phyloP scores from a whole-genome alignment of 2,329 filamentous ascomycete genomes.

The Tolypocladium endophyticum region DNA sequence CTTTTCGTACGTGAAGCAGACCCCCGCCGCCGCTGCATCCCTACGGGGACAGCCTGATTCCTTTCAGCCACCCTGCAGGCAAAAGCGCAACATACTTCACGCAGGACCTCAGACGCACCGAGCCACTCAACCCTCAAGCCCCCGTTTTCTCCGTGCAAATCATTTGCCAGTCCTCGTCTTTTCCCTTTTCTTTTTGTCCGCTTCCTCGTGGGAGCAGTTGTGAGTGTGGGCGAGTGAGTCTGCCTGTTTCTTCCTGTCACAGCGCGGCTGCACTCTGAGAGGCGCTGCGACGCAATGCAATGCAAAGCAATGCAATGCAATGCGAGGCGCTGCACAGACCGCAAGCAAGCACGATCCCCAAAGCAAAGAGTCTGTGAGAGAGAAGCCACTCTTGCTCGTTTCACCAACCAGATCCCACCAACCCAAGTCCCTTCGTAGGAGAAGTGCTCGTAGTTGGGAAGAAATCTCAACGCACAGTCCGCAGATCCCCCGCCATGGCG shows the following conservation, averaged over 20 bases:
- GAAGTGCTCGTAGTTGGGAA: not conserved
- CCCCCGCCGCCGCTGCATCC: not conserved
- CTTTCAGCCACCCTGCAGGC: not conserved
- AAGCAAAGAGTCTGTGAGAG: not conserved
- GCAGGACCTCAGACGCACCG: too few species aligned
- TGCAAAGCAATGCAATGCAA: not conserved
- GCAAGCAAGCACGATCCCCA: not conserved
- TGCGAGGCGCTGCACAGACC: not conserved
- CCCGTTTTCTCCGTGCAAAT: not conserved
- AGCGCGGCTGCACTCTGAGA: not conserved
- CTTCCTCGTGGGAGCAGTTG: not conserved
- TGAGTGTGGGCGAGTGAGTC: not conserved
- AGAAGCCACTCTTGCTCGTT: not conserved
- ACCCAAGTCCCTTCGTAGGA: not conserved
- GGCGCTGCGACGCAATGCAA: not conserved
- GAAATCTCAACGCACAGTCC: not conserved
- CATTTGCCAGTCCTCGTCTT: not conserved
- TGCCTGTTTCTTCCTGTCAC: not conserved
- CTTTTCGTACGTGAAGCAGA: not conserved
- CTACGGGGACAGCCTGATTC: not conserved
- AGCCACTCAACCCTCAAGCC: not conserved
- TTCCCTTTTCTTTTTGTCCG: not conserved
- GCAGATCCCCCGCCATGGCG: slow-evolving; percentile 1
- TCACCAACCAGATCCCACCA: not conserved
- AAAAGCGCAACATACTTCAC: not conserved